A percentile compares a stretch with the other conserved stretches of the same genome.
Evolutionary conservation across 257 asterid genomes (phyloP).

Genomic region (Salvia miltiorrhiza): DNA sequence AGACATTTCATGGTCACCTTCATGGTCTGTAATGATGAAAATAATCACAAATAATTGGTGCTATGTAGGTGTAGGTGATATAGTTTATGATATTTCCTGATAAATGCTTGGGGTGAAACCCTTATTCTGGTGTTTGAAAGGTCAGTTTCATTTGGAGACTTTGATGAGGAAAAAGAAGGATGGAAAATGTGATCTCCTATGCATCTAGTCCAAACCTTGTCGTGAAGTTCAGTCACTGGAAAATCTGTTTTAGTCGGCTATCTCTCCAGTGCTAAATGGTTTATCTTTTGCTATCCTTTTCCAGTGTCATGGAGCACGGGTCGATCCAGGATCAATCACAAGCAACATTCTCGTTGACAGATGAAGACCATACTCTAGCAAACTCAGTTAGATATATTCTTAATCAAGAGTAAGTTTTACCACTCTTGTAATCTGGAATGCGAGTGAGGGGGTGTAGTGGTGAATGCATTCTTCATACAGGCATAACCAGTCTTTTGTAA

Average conservation of each 20-base stretch:
- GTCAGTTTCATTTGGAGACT: neutral
- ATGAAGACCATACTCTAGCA: constrained; percentile 90
- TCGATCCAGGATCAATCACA: constrained; percentile 58
- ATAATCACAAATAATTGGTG: too few species aligned
- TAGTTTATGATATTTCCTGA: too few species aligned
- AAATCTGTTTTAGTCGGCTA: too few species aligned
- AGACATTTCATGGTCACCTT: too few species aligned
- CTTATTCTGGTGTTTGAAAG: too few species aligned
- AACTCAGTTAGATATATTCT: constrained; percentile 74
- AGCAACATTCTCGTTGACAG: constrained; percentile 70
- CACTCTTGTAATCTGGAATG: neutral
- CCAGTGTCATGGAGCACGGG: constrained; percentile 67
- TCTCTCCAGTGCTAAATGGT: too few species aligned
- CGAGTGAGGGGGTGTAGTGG: neutral
- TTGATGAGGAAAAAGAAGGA: neutral
- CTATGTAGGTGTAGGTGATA: too few species aligned
- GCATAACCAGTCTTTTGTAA: neutral
- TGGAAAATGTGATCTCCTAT: too few species aligned
- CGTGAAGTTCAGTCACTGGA: too few species aligned
- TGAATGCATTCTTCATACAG: neutral
- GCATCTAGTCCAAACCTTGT: too few species aligned
- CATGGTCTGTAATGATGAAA: too few species aligned
- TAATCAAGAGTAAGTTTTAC: constrained; percentile 62
- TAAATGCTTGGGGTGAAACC: too few species aligned
- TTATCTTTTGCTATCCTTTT: neutral